A percentile compares a stretch with the other conserved stretches of the same genome.
Evolutionary conservation across 257 asterid species (phyloP).

Genomic region (Voacanga thouarsii): DNA sequence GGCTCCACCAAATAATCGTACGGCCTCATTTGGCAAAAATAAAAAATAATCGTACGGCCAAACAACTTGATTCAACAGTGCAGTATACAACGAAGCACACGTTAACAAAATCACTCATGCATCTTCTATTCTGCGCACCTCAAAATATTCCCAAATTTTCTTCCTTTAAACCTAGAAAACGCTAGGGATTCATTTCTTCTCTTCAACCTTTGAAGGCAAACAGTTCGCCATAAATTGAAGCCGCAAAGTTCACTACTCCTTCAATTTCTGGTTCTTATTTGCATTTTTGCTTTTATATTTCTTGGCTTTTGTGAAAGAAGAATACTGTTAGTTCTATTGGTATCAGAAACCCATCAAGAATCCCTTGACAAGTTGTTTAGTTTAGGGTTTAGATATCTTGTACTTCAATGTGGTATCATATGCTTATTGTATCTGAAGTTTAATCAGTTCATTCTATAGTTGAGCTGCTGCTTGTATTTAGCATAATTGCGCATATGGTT

Average conservation of each 20-base stretch:
- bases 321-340: conserved; percentile 2
- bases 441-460: neutral
- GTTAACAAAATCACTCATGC: conserved; percentile 8
- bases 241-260: conserved; percentile 23
- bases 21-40: too few species aligned
- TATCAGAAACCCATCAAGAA: neutral
- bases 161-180: conserved; percentile 8
- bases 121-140: conserved; percentile 25
- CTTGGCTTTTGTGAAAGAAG: neutral
- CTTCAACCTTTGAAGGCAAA: neutral
- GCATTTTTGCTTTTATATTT: conserved; percentile 6
- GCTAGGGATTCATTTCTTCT: neutral
- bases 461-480: neutral
- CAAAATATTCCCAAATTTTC: conserved; percentile 4
- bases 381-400: conserved; percentile 19
- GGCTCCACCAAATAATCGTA: conserved; percentile 11
- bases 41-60: conserved; percentile 17
- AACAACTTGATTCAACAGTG: neutral
- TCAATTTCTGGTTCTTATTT: neutral
- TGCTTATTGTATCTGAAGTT: neutral
- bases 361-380: neutral
- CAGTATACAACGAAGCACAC: conserved; percentile 7
- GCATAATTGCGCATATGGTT: conserved; percentile 28
- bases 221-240: neutral
- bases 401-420: conserved; percentile 5